phyloP scores from a whole-genome alignment of 331 rosid genomes.

The Erythrophleum ivorense region DNA sequence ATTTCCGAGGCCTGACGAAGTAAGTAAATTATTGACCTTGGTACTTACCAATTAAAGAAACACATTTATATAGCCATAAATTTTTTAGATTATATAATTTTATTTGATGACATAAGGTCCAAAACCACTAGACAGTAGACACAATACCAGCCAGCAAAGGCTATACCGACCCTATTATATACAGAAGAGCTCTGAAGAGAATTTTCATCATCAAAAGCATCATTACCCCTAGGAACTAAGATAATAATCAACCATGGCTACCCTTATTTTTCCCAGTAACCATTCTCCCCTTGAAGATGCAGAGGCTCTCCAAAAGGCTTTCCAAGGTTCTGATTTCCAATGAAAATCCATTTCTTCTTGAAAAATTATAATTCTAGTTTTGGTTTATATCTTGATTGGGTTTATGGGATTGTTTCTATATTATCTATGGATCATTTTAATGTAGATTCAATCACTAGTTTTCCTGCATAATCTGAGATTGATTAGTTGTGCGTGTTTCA shows the following conservation, averaged over 20 bases:
- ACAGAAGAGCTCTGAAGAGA: slow-evolving; percentile 23
- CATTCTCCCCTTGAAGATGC: slow-evolving; percentile 50
- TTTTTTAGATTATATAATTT: background rate
- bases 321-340: slow-evolving; percentile 40
- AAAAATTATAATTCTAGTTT: background rate
- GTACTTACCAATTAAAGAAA: background rate
- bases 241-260: slow-evolving; percentile 43
- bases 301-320: slow-evolving; percentile 48
- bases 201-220: background rate
- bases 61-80: background rate
- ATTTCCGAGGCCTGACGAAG: background rate
- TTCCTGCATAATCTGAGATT: background rate
- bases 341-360: background rate
- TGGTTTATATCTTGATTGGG: background rate
- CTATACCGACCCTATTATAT: slow-evolving; percentile 21
- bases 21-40: background rate
- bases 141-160: background rate
- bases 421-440: background rate
- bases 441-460: background rate
- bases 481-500: background rate
- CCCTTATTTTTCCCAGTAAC: slow-evolving; percentile 41
- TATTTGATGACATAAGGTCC: background rate
- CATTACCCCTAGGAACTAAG: slow-evolving; percentile 12
- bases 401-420: background rate
- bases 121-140: background rate